Evolutionary conservation across 306 rosid species (phyloP).

Genomic region (Urtica urens): DNA sequence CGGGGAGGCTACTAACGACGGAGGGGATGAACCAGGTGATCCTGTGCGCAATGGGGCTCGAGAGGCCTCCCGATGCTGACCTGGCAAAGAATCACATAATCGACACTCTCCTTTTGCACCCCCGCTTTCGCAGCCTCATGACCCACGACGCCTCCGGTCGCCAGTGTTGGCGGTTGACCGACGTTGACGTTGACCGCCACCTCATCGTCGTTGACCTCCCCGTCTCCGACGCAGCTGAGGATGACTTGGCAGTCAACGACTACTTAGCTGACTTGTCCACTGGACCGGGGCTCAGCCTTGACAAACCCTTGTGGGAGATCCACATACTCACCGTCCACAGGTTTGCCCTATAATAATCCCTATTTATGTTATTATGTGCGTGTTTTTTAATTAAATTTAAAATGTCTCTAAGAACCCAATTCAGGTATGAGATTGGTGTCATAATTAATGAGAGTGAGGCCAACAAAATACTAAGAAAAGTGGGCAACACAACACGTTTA

Average conservation of each 20-base stretch:
- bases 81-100: slow-evolving; percentile 21
- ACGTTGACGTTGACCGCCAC: slow-evolving; percentile 45
- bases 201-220: slow-evolving; percentile 19
- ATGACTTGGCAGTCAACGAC: slow-evolving; percentile 30
- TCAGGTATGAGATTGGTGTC: no score
- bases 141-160: slow-evolving; percentile 45
- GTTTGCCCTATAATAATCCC: no score
- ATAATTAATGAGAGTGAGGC: no score
- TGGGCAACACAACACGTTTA: no score
- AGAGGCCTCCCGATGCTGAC: slow-evolving; percentile 33
- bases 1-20: slow-evolving; percentile 59
- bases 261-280: slow-evolving; percentile 46
- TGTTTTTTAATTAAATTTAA: no score
- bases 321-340: slow-evolving; percentile 52
- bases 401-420: no score
- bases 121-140: slow-evolving; percentile 62
- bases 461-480: no score
- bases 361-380: neutral
- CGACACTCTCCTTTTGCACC: slow-evolving; percentile 33
- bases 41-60: slow-evolving; percentile 46
- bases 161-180: slow-evolving; percentile 65
- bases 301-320: slow-evolving; percentile 87
- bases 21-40: slow-evolving; percentile 47
- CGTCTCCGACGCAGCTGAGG: neutral
- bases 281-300: slow-evolving; percentile 23